A percentile compares a stretch with the other conserved stretches of the same genome.
phyloP scores from a whole-genome alignment of 2,329 filamentous ascomycete genomes.

The Calonectria fujianensis region DNA sequence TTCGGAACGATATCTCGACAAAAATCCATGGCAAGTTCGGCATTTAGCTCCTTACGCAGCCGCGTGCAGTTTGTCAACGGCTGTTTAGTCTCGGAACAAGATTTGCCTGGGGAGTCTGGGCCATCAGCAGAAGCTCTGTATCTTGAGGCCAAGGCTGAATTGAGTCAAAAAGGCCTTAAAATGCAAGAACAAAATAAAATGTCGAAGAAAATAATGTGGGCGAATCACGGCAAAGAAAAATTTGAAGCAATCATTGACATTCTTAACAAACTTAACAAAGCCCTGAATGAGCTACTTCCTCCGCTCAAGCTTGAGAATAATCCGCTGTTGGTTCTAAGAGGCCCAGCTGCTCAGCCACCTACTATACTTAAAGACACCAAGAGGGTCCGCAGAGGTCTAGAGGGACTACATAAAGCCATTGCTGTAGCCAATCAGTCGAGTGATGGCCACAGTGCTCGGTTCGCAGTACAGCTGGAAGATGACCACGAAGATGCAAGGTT shows the following conservation, averaged over 20 bases:
- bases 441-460: slow-evolving; percentile 15
- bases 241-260: slow-evolving; percentile 1
- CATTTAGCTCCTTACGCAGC: neutral
- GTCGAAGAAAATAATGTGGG: neutral
- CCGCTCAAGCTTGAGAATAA: neutral
- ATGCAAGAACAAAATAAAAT: neutral
- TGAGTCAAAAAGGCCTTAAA: neutral
- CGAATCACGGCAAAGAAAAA: neutral
- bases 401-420: slow-evolving; percentile 7
- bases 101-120: neutral
- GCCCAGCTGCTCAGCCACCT: slow-evolving; percentile 1
- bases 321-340: neutral
- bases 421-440: neutral
- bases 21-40: neutral
- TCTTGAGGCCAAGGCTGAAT: neutral
- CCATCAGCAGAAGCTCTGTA: neutral
- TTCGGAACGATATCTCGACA: neutral
- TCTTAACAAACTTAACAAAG: neutral
- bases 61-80: slow-evolving; percentile 5
- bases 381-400: neutral
- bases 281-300: neutral
- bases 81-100: slow-evolving; percentile 1
- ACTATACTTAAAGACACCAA: slow-evolving; percentile 9
- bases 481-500: slow-evolving; percentile 11
- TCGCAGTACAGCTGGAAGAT: slow-evolving; percentile 11